Base-by-base conservation (phyloP, 2,329 filamentous ascomycete genomes). In the Eutypella sp. region DNA sequence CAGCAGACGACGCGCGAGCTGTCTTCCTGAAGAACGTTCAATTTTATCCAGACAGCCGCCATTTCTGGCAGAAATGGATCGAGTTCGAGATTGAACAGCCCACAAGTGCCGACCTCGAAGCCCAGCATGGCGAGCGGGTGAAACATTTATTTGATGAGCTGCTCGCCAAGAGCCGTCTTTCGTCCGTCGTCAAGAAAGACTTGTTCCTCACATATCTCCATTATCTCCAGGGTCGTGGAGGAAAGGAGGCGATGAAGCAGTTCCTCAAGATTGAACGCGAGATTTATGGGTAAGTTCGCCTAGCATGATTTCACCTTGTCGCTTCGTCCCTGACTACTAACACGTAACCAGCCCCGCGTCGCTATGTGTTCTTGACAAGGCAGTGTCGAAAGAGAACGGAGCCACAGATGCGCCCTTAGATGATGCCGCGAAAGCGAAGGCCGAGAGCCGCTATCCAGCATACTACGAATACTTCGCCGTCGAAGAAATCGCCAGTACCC, bases 11-110 rank as follows among this genome's bases (percentile, higher is more conserved):
- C 58, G 91, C 91, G 33, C 86, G 93, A 23, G 80, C 85, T 44
- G 81, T 96, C 1, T 97, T 92, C 70, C 71, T 82, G 50, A 86
- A 85, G 66, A 92, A 96, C 57, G 77, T 87, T 46, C 83, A 90
- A 61, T 89, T 83, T 75, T 96, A 95, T 63, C 76, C 84, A 2
- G 88, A 93, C 61, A 96, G 90, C 65, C 80, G 83, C 27, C 75
- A 87, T 37, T 97, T 97, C 73, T 99, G 93, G 92, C 76, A 83
- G 56, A 87, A 81, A 59, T 97, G 90, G 74, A 78, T 97, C 45
- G 74, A 85, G 47, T 96, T 99, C 60, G 93, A 99, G 70, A 74
- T 95, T 41, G 82, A 87, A 46, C 91, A 96, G 64, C 85, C 88
- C 10, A 85, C 84, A 2, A 83, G 72, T 50, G 69, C 74, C 1